Conservation (phyloP, 768 basidiomycete genomes). For the Termitomyces sp. region DNA sequence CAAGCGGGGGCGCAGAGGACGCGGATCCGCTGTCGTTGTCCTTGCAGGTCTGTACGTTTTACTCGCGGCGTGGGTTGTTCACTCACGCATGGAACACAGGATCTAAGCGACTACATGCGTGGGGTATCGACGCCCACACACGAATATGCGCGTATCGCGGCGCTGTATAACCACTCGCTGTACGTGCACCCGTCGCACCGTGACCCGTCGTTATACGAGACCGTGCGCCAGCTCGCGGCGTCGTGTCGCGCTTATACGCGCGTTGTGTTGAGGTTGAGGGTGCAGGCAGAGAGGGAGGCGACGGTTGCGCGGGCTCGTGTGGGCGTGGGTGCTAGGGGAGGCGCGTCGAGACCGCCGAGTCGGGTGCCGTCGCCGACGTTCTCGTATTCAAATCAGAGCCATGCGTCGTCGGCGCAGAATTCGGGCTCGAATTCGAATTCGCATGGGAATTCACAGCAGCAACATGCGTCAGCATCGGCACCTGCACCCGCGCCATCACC, state of each 20-base stretch:
- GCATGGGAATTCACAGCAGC: not conserved
- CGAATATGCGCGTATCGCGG: conserved; percentile 60
- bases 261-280: conserved; percentile 72
- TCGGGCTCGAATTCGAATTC: not conserved
- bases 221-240: conserved; percentile 46
- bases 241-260: conserved; percentile 74
- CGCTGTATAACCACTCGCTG: conserved; percentile 48
- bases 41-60: conserved; percentile 42
- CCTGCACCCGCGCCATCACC: not conserved
- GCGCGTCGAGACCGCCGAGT: conserved; percentile 45
- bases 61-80: too few relatives aligned
- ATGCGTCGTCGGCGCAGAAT: conserved; percentile 9
- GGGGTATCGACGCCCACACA: conserved; percentile 74
- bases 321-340: conserved; percentile 11
- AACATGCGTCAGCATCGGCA: not conserved
- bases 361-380: conserved; percentile 64
- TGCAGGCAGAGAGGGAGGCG: conserved; percentile 64
- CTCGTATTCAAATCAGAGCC: conserved; percentile 36
- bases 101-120: conserved; percentile 74
- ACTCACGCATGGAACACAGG: conserved; percentile 30
- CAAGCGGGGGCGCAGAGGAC: conserved; percentile 9
- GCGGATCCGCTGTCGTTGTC: conserved; percentile 59
- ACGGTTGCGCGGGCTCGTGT: conserved; percentile 18
- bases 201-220: conserved; percentile 32
- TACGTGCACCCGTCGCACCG: conserved; percentile 34